Base-by-base conservation (phyloP, 148 eudicot species). In the Arbutus unedo region DNA sequence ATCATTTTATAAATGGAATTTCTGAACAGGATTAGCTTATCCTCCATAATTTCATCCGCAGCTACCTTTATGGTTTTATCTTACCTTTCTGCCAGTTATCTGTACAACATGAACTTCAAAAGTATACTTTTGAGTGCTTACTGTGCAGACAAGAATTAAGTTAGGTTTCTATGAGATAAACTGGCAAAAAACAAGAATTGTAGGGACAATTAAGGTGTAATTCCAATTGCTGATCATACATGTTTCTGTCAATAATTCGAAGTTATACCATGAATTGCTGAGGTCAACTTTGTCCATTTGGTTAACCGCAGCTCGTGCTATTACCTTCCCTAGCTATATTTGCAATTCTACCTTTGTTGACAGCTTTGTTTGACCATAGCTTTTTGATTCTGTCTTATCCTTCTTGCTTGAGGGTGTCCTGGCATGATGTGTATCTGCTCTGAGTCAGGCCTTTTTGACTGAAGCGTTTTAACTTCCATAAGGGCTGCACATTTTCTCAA, bases 41-140 rank as follows among this genome's bases (percentile, higher is more conserved):
- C 73, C 45, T 68, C 45, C 43, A 13, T 41, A 13, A 68, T 10
- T 41, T 68, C 41, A 41, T 68, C 19, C 45, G 11, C 41, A 38
- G 74, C 74, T 68, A 41, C 38, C 74, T 38, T 68, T 68, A 11
- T 38, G 15, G 74, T 68, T 68, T 68, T 68, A 14, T 68, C 73
- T 68, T 25, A 43, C 47, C 73, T 68, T 38, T 19, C 43, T 68
- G 73, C 19, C 71, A 68, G 43, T 68, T 68, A 13, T 31, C 73
- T 68, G 73, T 38, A 38, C 19, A 68, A 68, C 74, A 68, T 15
- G 47, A 31, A 68, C 5, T 41, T 18, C 8, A 5, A 38, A 38
- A 38, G 18, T 13, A 31, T 38, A 11, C 44, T 66, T 31, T 31
- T 66, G 72, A 23, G 41, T 66, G 44, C 41, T 31, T 23, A 14